phyloP scores from a whole-genome alignment of 768 basidiomycete species.

The Lenzites betulinus region DNA sequence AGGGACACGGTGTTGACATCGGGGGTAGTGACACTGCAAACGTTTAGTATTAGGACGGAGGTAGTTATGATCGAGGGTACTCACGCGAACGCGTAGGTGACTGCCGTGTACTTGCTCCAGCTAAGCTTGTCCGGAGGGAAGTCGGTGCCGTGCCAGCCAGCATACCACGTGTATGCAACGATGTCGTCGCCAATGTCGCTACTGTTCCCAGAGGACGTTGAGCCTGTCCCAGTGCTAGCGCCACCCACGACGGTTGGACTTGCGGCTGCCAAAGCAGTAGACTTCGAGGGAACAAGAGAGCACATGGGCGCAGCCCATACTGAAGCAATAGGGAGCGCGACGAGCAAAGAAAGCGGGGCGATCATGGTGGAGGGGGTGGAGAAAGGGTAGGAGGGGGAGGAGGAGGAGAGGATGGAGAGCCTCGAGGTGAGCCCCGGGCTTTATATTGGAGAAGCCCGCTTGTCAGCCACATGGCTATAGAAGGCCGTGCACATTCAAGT shows the following conservation, averaged over 20 bases:
- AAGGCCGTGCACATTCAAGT: not conserved
- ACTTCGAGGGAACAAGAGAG: slow-evolving; percentile 19
- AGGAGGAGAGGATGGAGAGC: not conserved
- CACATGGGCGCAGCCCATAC: slow-evolving; percentile 35
- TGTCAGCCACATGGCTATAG: too few species aligned
- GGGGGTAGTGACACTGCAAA: slow-evolving; percentile 36
- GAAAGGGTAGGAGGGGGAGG: slow-evolving; percentile 9
- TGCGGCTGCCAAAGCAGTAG: slow-evolving; percentile 10
- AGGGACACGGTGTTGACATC: slow-evolving; percentile 37
- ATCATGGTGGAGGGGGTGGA: slow-evolving; percentile 13
- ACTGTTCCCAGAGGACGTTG: slow-evolving; percentile 9
- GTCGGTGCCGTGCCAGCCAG: slow-evolving; percentile 61
- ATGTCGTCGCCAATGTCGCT: slow-evolving; percentile 17
- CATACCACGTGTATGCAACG: slow-evolving; percentile 53
- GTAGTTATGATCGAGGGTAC: slow-evolving; percentile 16
- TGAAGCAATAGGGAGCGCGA: slow-evolving; percentile 22
- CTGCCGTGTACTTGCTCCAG: slow-evolving; percentile 68
- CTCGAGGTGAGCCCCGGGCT: too few species aligned
- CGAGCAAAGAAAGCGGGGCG: slow-evolving; percentile 25
- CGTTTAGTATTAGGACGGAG: not conserved
- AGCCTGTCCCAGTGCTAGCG: slow-evolving; percentile 2
- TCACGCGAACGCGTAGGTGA: slow-evolving; percentile 71
- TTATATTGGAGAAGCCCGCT: too few species aligned
- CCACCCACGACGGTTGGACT: slow-evolving; percentile 6
- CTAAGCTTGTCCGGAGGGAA: slow-evolving; percentile 56